phyloP scores from a whole-genome alignment of 208 protist genomes.

The Trypanosoma vivax region DNA sequence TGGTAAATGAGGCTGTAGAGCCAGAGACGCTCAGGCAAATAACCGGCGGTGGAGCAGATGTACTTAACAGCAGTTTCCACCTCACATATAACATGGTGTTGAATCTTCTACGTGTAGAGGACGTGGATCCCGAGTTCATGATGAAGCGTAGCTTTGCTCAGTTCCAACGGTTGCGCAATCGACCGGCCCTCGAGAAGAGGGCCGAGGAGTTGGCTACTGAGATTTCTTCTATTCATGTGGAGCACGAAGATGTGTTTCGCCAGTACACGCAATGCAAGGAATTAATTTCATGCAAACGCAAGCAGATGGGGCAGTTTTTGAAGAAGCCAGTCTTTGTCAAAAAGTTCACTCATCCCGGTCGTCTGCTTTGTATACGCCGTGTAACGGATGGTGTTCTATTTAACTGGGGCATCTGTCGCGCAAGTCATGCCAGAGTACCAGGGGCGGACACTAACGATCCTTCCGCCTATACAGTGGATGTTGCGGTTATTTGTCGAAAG shows the following conservation, averaged over 20 bases:
- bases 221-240: conserved; percentile 59
- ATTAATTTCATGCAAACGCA: conserved; percentile 63
- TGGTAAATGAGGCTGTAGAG: conserved; percentile 97
- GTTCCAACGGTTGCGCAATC: conserved; percentile 91
- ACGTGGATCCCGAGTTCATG: conserved; percentile 96
- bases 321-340: conserved; percentile 88
- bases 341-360: conserved; percentile 93
- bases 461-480: conserved; percentile 62
- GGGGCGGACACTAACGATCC: conserved; percentile 50
- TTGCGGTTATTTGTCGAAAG: conserved; percentile 79
- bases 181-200: conserved; percentile 77
- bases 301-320: conserved; percentile 58
- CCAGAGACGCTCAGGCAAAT: conserved; percentile 91
- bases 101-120: conserved; percentile 97
- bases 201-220: conserved; percentile 40
- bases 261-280: conserved; percentile 83
- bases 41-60: conserved; percentile 90
- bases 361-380: conserved; percentile 86
- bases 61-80: conserved; percentile 95
- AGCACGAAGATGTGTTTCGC: conserved; percentile 70
- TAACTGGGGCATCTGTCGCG: conserved; percentile 86
- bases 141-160: conserved; percentile 97
- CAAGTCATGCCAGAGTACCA: conserved; percentile 50
- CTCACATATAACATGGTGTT: conserved; percentile 99
- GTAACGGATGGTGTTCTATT: conserved; percentile 60